Evolutionary conservation across 371 early-diverging fungal species (phyloP).

Genomic region (Haplosporangium sp.): DNA sequence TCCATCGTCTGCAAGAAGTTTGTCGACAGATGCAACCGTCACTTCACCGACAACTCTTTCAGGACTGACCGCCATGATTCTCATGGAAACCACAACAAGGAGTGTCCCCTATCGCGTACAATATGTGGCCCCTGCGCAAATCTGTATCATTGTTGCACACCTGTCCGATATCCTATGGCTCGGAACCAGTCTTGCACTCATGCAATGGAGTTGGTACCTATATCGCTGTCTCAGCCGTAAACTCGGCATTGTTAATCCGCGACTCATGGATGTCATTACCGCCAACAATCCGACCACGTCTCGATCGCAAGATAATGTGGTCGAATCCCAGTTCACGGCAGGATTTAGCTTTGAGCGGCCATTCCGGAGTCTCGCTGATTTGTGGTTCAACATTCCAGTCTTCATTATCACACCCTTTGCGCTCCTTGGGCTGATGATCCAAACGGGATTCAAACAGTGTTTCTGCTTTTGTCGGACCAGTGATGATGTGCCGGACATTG

Average conservation of each 20-base stretch:
- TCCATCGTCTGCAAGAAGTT: not conserved
- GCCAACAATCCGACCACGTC: not conserved
- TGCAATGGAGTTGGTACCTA: constrained; percentile 19
- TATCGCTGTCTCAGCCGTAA: constrained; percentile 18
- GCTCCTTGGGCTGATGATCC: not conserved
- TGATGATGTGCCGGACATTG: too few species aligned
- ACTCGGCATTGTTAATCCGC: constrained; percentile 14
- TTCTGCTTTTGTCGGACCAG: not conserved
- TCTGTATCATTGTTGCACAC: constrained; percentile 17
- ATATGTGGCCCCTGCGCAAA: not conserved
- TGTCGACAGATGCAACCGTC: too few species aligned
- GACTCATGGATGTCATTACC: constrained; percentile 1
- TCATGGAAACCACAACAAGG: not conserved
- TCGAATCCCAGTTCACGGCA: constrained; percentile 5
- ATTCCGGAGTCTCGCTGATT: constrained; percentile 3
- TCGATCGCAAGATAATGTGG: not conserved
- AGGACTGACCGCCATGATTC: constrained; percentile 1
- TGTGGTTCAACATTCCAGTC: not conserved
- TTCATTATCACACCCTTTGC: constrained; percentile 5
- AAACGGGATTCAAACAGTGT: not conserved
- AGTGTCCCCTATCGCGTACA: not conserved
- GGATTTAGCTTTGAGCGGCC: constrained; percentile 12
- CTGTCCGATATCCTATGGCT: constrained; percentile 17
- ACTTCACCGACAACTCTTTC: not conserved
- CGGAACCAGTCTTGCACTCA: constrained; percentile 8